Evolutionary conservation across 2,329 filamentous ascomycete genomes (phyloP).

Genomic region (Monosporascus cannonballus): DNA sequence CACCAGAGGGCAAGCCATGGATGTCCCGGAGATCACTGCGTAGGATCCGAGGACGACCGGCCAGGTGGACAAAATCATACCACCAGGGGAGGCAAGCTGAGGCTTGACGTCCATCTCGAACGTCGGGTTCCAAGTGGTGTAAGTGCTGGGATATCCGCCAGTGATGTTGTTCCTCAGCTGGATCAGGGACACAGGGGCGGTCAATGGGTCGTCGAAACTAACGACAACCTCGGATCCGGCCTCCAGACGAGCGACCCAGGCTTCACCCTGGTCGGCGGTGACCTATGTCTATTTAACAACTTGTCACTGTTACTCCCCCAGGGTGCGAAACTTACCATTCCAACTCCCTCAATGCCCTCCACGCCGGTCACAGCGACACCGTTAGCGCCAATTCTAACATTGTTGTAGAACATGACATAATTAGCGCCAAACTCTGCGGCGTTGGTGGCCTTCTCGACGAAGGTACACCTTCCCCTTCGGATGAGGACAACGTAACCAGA

Average conservation of each 20-base stretch:
- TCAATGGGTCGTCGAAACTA: constrained; percentile 35
- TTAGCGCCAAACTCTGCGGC: constrained; percentile 49
- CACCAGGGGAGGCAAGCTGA: constrained; percentile 49
- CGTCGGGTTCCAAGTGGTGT: constrained; percentile 55
- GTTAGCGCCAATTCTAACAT: constrained; percentile 29
- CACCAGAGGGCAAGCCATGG: constrained; percentile 53
- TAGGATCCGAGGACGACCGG: constrained; percentile 42
- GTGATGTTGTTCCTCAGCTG: constrained; percentile 33
- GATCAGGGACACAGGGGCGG: constrained; percentile 29
- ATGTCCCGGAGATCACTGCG: constrained; percentile 49
- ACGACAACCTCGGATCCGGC: constrained; percentile 38
- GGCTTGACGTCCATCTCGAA: constrained; percentile 54
- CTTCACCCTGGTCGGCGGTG: constrained; percentile 32
- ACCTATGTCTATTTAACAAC: constrained; percentile 19
- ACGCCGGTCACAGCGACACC: constrained; percentile 25
- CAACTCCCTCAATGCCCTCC: constrained; percentile 12
- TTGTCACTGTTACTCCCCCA: not conserved
- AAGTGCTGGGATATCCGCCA: constrained; percentile 46
- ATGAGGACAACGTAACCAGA: constrained; percentile 53
- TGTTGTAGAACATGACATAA: constrained; percentile 59
- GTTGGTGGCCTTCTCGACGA: constrained; percentile 47
- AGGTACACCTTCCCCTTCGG: constrained; percentile 52
- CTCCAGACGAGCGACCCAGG: constrained; percentile 38
- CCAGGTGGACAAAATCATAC: constrained; percentile 53
- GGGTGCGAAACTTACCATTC: constrained; percentile 17